Conservation (phyloP, 345 rosid genomes). For the Psidium friedrichsthalianum region DNA sequence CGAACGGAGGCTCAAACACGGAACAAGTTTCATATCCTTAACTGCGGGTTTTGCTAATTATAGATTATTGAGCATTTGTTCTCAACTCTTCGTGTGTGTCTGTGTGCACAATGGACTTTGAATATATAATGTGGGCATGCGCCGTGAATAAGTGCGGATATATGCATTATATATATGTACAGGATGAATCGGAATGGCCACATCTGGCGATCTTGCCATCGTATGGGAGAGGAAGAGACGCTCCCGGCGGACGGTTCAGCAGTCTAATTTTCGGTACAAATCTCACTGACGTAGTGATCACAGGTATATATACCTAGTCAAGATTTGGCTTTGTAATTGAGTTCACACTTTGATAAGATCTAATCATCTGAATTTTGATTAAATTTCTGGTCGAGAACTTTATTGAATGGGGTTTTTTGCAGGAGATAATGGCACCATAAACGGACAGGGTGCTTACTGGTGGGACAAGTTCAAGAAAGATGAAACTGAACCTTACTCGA, state of each 20-base stretch:
- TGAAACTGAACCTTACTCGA: slow-evolving; percentile 34
- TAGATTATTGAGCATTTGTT: background rate
- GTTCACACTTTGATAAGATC: background rate
- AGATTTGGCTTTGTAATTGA: background rate
- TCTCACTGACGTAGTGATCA: slow-evolving; percentile 63
- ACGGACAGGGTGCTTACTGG: slow-evolving; percentile 61
- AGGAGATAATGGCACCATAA: slow-evolving; percentile 63
- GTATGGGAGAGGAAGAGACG: slow-evolving; percentile 64
- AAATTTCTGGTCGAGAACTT: background rate
- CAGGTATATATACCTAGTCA: slow-evolving; percentile 29
- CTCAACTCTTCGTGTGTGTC: background rate
- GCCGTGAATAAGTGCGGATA: background rate
- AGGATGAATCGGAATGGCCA: slow-evolving; percentile 84
- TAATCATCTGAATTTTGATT: background rate
- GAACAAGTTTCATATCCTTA: background rate
- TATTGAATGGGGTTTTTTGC: background rate
- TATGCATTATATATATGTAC: background rate
- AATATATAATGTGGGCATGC: background rate
- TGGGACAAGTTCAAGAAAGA: slow-evolving; percentile 43
- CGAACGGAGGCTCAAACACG: background rate
- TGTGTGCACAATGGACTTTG: background rate
- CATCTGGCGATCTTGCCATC: slow-evolving; percentile 44
- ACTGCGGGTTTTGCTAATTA: background rate
- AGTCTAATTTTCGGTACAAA: slow-evolving; percentile 69
- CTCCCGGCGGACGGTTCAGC: slow-evolving; percentile 33